phyloP scores from a whole-genome alignment of 805 yeast genomes.

The Candida krabiensis region DNA sequence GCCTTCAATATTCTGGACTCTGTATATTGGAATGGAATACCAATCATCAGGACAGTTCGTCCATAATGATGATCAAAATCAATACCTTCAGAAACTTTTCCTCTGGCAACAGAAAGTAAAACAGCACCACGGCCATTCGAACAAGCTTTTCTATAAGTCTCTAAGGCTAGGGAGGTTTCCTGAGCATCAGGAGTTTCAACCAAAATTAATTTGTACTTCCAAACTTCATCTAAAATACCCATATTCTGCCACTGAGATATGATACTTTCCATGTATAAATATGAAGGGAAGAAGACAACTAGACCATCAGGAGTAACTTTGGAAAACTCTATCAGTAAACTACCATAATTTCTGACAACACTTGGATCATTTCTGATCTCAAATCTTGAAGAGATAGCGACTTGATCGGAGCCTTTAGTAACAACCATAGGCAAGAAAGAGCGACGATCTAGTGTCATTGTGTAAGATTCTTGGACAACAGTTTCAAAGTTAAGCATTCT shows the following conservation, averaged over 20 bases:
- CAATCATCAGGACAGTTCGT: conserved; percentile 96
- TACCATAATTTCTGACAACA: conserved; percentile 95
- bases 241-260: conserved; percentile 98
- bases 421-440: conserved; percentile 94
- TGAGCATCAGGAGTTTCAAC: conserved; percentile 99
- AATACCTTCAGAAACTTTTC: conserved; percentile 97
- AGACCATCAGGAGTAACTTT: conserved; percentile 97
- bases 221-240: conserved; percentile 97
- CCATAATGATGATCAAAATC: conserved; percentile 99
- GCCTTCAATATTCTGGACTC: conserved; percentile 96
- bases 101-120: conserved; percentile 95
- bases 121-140: conserved; percentile 98
- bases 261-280: conserved; percentile 96
- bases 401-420: conserved; percentile 98
- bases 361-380: conserved; percentile 98
- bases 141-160: conserved; percentile 94
- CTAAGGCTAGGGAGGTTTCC: conserved; percentile 93
- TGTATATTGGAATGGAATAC: conserved; percentile 98
- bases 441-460: conserved; percentile 91
- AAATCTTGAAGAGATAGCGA: conserved; percentile 92
- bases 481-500: conserved; percentile 93
- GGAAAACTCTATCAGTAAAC: conserved; percentile 85
- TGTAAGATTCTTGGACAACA: conserved; percentile 88
- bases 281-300: conserved; percentile 97
- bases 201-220: conserved; percentile 92